Conservation (phyloP, 2,329 filamentous ascomycete genomes). For the Sarocladium brachiariae region DNA sequence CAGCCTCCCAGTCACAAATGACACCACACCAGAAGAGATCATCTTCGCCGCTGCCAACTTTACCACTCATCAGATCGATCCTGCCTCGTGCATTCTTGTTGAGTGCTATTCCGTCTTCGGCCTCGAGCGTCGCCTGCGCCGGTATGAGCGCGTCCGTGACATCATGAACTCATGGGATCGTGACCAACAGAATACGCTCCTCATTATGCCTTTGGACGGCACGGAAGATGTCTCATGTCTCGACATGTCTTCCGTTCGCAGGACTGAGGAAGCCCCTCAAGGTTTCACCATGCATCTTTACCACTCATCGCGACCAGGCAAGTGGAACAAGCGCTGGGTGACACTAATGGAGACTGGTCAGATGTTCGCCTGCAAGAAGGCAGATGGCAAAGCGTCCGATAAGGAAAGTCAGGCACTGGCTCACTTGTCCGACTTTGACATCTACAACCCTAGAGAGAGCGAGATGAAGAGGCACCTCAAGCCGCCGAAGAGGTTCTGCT, state of each 20-base stretch:
- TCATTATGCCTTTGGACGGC: conserved; percentile 55
- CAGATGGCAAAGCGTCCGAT: conserved; percentile 47
- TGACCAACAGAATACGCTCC: conserved; percentile 68
- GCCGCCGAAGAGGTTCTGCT: conserved; percentile 79
- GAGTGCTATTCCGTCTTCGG: conserved; percentile 72
- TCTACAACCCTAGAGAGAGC: conserved; percentile 69
- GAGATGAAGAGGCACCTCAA: conserved; percentile 65
- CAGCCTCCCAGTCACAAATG: conserved; percentile 62
- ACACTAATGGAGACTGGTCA: conserved; percentile 71
- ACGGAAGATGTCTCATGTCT: conserved; percentile 54
- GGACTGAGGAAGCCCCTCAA: conserved; percentile 48
- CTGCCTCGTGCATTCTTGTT: conserved; percentile 61
- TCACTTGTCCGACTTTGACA: conserved; percentile 86
- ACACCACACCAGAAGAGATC: conserved; percentile 69
- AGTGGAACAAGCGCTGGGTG: conserved; percentile 82
- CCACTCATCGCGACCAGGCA: conserved; percentile 73
- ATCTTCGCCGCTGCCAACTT: conserved; percentile 59
- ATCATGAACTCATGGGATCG: conserved; percentile 90
- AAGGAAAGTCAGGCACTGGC: conserved; percentile 68
- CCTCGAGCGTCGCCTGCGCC: conserved; percentile 73
- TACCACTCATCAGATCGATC: conserved; percentile 57
- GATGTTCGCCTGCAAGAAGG: conserved; percentile 62
- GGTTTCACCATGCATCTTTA: conserved; percentile 67
- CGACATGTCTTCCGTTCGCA: conserved; percentile 56
- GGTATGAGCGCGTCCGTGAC: conserved; percentile 80